phyloP scores from a whole-genome alignment of 208 protist genomes.

The Leishmania tropica region DNA sequence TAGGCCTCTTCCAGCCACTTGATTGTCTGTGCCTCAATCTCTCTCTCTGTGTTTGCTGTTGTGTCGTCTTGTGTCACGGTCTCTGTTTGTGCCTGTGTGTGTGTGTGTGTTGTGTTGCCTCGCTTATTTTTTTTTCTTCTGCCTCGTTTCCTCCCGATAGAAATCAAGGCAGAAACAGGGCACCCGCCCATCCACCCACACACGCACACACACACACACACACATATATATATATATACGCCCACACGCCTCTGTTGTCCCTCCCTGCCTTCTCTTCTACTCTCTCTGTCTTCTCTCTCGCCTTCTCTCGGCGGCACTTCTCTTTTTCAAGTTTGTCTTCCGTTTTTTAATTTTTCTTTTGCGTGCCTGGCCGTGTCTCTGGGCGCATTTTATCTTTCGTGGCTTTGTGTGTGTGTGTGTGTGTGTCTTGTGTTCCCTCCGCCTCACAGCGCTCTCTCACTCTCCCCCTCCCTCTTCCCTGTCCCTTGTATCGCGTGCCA shows the following conservation, averaged over 20 bases:
- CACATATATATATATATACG: not conserved
- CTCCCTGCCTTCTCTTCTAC: not conserved
- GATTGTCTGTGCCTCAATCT: not conserved
- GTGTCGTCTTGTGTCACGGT: not conserved
- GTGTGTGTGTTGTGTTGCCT: not conserved
- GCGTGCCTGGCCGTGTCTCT: not conserved
- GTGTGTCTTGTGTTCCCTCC: not conserved
- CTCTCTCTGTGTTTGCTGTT: not conserved
- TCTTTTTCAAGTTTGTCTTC: not conserved
- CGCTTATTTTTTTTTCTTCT: not conserved
- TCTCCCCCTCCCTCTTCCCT: not conserved
- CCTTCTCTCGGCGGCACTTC: not conserved
- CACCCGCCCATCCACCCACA: not conserved
- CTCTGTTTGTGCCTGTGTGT: not conserved
- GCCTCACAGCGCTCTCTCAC: not conserved
- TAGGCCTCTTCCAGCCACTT: not conserved
- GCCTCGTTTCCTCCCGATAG: not conserved
- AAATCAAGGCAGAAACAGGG: not conserved
- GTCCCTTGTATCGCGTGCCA: not conserved
- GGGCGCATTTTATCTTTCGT: not conserved
- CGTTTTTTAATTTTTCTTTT: not conserved
- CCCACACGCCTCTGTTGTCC: not conserved
- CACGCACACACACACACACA: not conserved
- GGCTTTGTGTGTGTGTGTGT: not conserved
- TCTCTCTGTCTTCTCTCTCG: not conserved